A percentile compares a stretch with the other conserved stretches of the same genome.
phyloP scores from a whole-genome alignment of 2,329 filamentous ascomycete species.

The Monascus ruber region DNA sequence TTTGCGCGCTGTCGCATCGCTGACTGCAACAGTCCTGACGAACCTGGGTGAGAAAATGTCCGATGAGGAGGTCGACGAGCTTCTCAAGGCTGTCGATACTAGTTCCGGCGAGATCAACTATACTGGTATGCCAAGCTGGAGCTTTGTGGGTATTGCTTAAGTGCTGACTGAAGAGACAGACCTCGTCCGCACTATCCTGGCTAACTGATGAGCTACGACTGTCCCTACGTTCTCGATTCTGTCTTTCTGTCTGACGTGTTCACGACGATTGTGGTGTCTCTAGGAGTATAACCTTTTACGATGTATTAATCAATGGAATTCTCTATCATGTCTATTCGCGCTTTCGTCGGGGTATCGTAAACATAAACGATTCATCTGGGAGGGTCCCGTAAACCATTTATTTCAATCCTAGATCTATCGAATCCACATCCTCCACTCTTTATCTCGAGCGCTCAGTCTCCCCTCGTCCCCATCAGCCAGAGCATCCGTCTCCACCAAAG shows the following conservation, averaged over 20 bases:
- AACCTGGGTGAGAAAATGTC: slow-evolving; percentile 99
- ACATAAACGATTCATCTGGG: neutral
- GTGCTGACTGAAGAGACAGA: slow-evolving; percentile 38
- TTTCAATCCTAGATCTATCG: neutral
- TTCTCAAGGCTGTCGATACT: slow-evolving; percentile 95
- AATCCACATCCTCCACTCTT: slow-evolving; percentile 26
- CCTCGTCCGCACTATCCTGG: slow-evolving; percentile 74
- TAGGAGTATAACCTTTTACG: too few species aligned
- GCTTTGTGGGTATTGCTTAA: neutral
- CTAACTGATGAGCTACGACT: slow-evolving; percentile 47
- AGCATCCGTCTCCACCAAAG: slow-evolving; percentile 46
- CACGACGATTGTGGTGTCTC: neutral
- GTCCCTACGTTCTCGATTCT: neutral
- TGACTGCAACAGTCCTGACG: slow-evolving; percentile 56
- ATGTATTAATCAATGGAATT: too few species aligned
- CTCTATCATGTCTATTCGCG: too few species aligned
- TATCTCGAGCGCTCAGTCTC: slow-evolving; percentile 16
- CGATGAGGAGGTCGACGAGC: slow-evolving; percentile 95
- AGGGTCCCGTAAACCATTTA: neutral
- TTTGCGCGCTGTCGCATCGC: neutral
- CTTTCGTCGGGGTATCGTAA: neutral
- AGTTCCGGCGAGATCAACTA: slow-evolving; percentile 97
- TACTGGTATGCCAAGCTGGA: slow-evolving; percentile 51
- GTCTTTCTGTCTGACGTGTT: neutral
- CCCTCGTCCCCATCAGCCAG: slow-evolving; percentile 34